A percentile compares a stretch with the other conserved stretches of the same genome.
Conservation (phyloP, 208 protist species). For the Wallacemonas sp. region DNA sequence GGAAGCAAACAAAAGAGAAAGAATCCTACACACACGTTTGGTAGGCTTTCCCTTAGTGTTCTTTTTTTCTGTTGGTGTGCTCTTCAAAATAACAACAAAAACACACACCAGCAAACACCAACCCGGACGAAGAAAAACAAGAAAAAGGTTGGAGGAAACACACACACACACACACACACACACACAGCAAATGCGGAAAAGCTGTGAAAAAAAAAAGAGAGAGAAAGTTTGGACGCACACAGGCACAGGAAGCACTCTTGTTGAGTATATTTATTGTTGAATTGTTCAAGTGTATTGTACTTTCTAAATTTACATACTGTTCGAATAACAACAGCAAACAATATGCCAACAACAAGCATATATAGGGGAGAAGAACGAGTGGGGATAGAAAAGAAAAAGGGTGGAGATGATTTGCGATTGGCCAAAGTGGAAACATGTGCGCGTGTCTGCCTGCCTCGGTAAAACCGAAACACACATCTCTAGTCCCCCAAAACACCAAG, state of each 20-base stretch:
- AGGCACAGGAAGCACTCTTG: neutral
- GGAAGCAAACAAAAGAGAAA: too few relatives aligned
- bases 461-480: too few relatives aligned
- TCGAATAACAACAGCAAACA: neutral
- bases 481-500: too few relatives aligned
- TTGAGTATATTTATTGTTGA: neutral
- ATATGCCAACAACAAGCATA: too few relatives aligned
- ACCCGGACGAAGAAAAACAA: neutral
- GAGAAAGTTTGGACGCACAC: neutral
- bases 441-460: too few relatives aligned
- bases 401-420: too few relatives aligned
- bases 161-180: constrained; percentile 7
- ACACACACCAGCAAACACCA: constrained; percentile 3
- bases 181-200: neutral
- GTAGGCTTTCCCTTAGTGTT: too few relatives aligned
- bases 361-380: neutral
- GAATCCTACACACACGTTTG: too few relatives aligned
- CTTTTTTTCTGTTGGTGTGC: too few relatives aligned
- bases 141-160: neutral
- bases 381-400: neutral
- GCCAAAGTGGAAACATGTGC: too few relatives aligned
- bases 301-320: constrained; percentile 1
- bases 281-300: neutral
- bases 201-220: neutral
- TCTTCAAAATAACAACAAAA: too few relatives aligned